Conservation (phyloP, 768 basidiomycete species). For the Auricularia auricula-judae region DNA sequence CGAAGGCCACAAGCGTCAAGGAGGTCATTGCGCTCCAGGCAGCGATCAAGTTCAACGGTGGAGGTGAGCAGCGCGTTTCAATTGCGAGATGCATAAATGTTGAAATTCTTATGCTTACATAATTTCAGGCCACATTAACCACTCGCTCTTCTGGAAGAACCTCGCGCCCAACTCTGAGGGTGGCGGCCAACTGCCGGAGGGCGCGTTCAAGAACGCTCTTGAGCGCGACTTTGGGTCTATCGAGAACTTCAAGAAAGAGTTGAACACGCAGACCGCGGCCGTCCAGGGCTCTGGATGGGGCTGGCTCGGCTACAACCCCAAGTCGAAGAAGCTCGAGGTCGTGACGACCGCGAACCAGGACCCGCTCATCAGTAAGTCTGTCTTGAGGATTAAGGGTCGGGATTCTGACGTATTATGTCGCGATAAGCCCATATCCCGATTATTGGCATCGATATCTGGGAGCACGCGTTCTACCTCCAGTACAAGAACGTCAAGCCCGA, state of each 20-base stretch:
- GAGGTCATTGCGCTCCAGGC: conserved; percentile 77
- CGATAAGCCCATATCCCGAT: conserved; percentile 48
- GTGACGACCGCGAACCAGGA: conserved; percentile 96
- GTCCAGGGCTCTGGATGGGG: conserved; percentile 99
- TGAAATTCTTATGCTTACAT: too few species aligned
- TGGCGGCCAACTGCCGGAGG: conserved; percentile 50
- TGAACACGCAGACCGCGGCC: conserved; percentile 80
- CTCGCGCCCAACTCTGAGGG: conserved; percentile 59
- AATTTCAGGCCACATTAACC: conserved; percentile 75
- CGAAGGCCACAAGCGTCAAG: conserved; percentile 50
- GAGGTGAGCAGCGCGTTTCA: conserved; percentile 38
- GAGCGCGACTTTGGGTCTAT: conserved; percentile 78
- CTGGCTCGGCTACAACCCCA: conserved; percentile 80
- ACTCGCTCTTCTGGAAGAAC: conserved; percentile 97
- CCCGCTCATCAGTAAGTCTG: conserved; percentile 48
- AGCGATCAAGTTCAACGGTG: conserved; percentile 97
- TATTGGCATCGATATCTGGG: conserved; percentile 92
- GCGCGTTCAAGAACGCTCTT: conserved; percentile 60
- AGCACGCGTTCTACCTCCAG: conserved; percentile 93
- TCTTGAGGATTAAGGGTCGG: too few species aligned
- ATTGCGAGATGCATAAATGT: background rate
- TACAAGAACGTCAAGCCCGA: conserved; percentile 92
- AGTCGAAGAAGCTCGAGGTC: conserved; percentile 69
- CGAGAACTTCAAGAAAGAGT: conserved; percentile 72
- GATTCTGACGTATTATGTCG: background rate